Conservation (phyloP, 2,329 filamentous ascomycete species). For the Exserohilum turcica region DNA sequence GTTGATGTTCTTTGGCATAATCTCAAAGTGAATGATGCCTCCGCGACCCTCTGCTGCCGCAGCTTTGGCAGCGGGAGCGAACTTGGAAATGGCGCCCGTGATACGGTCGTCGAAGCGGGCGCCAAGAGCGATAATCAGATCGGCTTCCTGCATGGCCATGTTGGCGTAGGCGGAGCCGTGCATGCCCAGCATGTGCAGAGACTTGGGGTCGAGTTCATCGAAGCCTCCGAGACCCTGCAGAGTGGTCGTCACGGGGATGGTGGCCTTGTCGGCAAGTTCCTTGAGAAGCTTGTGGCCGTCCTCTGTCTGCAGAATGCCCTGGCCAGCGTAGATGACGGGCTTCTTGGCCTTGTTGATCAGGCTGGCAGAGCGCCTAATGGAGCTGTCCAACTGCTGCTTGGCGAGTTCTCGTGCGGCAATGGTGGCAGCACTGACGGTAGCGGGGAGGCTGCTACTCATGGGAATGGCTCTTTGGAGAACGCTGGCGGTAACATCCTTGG, state of each 20-base stretch:
- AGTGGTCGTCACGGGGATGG: conserved; percentile 93
- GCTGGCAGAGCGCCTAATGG: conserved; percentile 76
- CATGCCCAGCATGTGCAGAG: conserved; percentile 98
- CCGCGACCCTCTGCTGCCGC: conserved; percentile 85
- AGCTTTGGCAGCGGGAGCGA: conserved; percentile 83
- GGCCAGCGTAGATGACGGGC: conserved; percentile 92
- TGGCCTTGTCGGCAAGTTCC: conserved; percentile 85
- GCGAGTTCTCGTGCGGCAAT: conserved; percentile 76
- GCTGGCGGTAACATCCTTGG: conserved; percentile 92
- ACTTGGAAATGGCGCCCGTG: conserved; percentile 78
- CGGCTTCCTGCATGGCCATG: conserved; percentile 96
- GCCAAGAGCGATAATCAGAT: conserved; percentile 93
- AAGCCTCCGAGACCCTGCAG: conserved; percentile 91
- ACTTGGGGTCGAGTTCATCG: conserved; percentile 91
- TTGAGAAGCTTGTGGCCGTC: conserved; percentile 80
- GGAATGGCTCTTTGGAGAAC: conserved; percentile 85
- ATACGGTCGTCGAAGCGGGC: conserved; percentile 97
- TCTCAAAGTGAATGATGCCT: conserved; percentile 96
- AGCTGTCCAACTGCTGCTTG: conserved; percentile 71
- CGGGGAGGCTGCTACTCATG: conserved; percentile 71
- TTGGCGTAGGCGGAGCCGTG: conserved; percentile 97
- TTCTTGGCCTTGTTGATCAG: conserved; percentile 90
- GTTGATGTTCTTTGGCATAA: conserved; percentile 99
- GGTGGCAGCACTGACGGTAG: conserved; percentile 84
- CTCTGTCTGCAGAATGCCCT: conserved; percentile 80